Evolutionary conservation across 805 yeast species (phyloP).

Genomic region (Teunomyces gatunensis): DNA sequence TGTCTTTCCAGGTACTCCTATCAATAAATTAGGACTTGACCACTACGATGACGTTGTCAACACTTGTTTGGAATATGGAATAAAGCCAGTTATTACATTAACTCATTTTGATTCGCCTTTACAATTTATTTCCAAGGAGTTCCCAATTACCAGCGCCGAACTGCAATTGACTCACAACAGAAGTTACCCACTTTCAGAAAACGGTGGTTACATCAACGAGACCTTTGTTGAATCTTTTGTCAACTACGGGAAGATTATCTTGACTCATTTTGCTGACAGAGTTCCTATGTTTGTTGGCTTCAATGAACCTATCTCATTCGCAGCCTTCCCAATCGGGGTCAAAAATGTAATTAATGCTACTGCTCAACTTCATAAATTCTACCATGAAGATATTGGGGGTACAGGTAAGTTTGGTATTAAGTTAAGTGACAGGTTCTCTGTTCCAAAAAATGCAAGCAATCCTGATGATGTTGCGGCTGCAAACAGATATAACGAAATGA

Average conservation of each 20-base stretch:
- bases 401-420: constrained; percentile 23
- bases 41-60: constrained; percentile 19
- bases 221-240: constrained; percentile 28
- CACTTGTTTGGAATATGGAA: constrained; percentile 18
- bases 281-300: constrained; percentile 29
- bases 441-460: constrained; percentile 23
- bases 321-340: constrained; percentile 18
- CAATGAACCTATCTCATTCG: constrained; percentile 27
- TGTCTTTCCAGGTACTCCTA: constrained; percentile 18
- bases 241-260: constrained; percentile 27
- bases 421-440: constrained; percentile 24
- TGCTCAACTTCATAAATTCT: constrained; percentile 19
- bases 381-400: constrained; percentile 22
- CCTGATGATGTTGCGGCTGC: constrained; percentile 24
- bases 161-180: neutral
- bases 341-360: constrained; percentile 25
- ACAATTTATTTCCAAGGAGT: constrained; percentile 5
- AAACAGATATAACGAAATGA: constrained; percentile 19
- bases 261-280: constrained; percentile 26
- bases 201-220: constrained; percentile 23
- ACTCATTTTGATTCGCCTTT: constrained; percentile 34
- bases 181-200: constrained; percentile 10
- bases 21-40: constrained; percentile 15
- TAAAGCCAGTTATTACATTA: constrained; percentile 28
- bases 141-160: neutral